These are phyloP conservation scores for Pestalotiopsis sp. DNA, from an alignment of 2,329 filamentous ascomycete genomes.

Conservation along the genomic window DNA sequence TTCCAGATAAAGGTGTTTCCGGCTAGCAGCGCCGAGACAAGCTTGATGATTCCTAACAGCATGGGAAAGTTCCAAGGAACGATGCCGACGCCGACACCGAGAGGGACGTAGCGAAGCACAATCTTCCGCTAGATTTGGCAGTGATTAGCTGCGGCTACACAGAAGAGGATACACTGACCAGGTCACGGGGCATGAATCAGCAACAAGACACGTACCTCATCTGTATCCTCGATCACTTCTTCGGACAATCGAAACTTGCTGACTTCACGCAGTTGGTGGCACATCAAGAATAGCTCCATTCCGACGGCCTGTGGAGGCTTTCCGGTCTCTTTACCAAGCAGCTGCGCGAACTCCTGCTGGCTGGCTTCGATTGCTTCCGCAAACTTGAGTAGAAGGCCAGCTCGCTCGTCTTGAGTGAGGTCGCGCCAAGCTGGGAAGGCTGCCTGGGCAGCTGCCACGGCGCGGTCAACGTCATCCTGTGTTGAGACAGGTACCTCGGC, in stretches of 20 bases:
- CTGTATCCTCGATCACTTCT: constrained; percentile 37
- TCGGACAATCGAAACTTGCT: constrained; percentile 31
- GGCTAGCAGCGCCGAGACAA: constrained; percentile 43
- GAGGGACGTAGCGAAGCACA: constrained; percentile 29
- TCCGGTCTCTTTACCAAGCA: constrained; percentile 21
- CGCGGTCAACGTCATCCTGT: not conserved
- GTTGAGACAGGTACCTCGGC: not conserved
- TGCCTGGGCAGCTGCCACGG: not conserved
- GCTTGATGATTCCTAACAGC: constrained; percentile 39
- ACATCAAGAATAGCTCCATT: constrained; percentile 20
- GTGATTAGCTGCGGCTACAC: not conserved
- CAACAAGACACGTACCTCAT: constrained; percentile 24
- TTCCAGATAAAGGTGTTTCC: constrained; percentile 50
- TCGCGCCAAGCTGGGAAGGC: constrained; percentile 19
- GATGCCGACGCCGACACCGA: constrained; percentile 47
- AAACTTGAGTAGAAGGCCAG: constrained; percentile 21
- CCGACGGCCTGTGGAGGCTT: constrained; percentile 11
- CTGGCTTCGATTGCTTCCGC: constrained; percentile 21
- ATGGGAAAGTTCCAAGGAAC: constrained; percentile 53
- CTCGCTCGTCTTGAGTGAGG: constrained; percentile 34
- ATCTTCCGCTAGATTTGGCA: constrained; percentile 15
- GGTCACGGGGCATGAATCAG: not conserved
- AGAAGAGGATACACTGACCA: not conserved
- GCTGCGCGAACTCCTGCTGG: constrained; percentile 15
- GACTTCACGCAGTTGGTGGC: constrained; percentile 23